Evolutionary conservation across 345 rosid species (phyloP), one percentile per base, ranked within the genome.

Genomic region (Diplotaxis tenuifolia): DNA sequence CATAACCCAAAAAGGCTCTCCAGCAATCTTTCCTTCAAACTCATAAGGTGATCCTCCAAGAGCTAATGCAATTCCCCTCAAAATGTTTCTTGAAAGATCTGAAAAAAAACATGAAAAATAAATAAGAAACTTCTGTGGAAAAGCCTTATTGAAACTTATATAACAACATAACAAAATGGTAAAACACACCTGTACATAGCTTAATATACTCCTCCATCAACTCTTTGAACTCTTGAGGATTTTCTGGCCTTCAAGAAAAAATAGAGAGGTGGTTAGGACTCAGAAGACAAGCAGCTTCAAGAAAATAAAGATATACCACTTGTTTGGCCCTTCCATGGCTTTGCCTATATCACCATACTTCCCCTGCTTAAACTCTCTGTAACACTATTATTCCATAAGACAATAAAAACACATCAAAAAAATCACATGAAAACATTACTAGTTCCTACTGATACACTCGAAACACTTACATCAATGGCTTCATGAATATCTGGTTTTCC

Each of bases 1-100:
- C 73, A 78, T 22, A 65, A 87, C 95, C 96, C 98, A 94, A 85
- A 91, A 94, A 36, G 98, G 84, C 63, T 94, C 90, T 65, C 93
- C 91, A 5, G 84, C 91, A 67, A 73, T 85, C 65, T 86, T 80
- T 28, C 95, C 91, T 74, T 91, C 95, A 72, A 94, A 88, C 62
- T 82, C 95, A 69, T 83, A 69, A 1, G 86, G 86, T 72, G 86
- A 80, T 76, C 95, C 89, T 1, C 86, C 82, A 68, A 89, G 78
- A 63, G 90, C 97, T 45, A 94, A 40, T 19, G 93, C 84, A 21
- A 89, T 88, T 25, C 97, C 96, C 6, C 86, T 80, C 87, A 91
- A 75, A 27, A 94, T 91, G 38, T 87, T 91, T 70, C 81, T 88
- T 21, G 97, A 94, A 70, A 94, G 86, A 58, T 84, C 97, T 94